Conservation (phyloP, 176 grass and related monocot species). For the Echinochloa phyllopogon region DNA sequence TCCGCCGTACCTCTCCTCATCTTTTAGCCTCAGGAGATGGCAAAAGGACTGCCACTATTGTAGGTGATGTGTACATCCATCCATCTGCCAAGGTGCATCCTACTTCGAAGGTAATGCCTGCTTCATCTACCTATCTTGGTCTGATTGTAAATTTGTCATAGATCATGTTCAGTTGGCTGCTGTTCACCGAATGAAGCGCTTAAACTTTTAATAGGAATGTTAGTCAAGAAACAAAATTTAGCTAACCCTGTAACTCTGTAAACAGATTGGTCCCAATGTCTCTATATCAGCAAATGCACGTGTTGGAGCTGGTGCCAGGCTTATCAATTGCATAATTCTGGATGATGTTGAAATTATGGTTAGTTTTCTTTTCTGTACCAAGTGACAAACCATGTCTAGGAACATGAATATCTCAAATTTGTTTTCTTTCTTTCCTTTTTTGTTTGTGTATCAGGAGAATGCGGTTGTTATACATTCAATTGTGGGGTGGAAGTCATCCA, state of each 20-base stretch:
- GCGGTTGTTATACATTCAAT: slow-evolving; percentile 98
- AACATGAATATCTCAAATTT: slow-evolving; percentile 30
- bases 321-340: slow-evolving; percentile 96
- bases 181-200: slow-evolving; percentile 11
- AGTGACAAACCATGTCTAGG: slow-evolving; percentile 24
- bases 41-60: slow-evolving; percentile 68
- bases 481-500: slow-evolving; percentile 93
- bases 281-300: slow-evolving; percentile 98
- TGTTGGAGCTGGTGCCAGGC: slow-evolving; percentile 93
- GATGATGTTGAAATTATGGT: slow-evolving; percentile 99
- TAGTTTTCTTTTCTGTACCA: slow-evolving; percentile 30
- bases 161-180: background rate
- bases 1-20: slow-evolving; percentile 70
- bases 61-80: slow-evolving; percentile 96
- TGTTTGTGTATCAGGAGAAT: slow-evolving; percentile 73
- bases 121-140: slow-evolving; percentile 26
- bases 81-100: slow-evolving; percentile 96
- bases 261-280: slow-evolving; percentile 99
- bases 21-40: slow-evolving; percentile 89
- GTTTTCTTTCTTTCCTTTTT: slow-evolving; percentile 12
- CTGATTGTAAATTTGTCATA: background rate
- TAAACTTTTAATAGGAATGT: background rate
- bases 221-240: background rate
- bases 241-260: slow-evolving; percentile 25
- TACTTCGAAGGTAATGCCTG: slow-evolving; percentile 83